Conservation (phyloP, 768 basidiomycete species). For the Suillus clintonianus region DNA sequence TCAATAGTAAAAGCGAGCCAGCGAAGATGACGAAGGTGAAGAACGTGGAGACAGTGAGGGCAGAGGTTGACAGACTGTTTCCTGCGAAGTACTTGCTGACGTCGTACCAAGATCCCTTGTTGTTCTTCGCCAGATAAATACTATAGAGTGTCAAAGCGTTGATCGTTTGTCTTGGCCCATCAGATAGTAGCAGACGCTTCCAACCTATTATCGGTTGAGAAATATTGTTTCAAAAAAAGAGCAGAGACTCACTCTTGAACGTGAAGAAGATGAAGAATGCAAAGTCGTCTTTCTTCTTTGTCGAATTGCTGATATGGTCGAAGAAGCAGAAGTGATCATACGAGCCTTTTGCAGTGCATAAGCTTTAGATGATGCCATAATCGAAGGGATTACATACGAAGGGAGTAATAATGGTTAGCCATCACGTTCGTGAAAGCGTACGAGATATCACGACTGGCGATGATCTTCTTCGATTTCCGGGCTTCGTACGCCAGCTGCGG, state of each 20-base stretch:
- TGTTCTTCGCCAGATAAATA: constrained; percentile 66
- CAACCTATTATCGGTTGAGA: constrained; percentile 51
- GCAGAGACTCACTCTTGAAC: constrained; percentile 80
- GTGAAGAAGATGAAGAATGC: constrained; percentile 99
- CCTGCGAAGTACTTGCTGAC: constrained; percentile 78
- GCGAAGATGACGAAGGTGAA: constrained; percentile 89
- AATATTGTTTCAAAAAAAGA: neutral
- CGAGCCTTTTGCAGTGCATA: constrained; percentile 54
- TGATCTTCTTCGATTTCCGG: constrained; percentile 90
- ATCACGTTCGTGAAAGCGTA: constrained; percentile 98
- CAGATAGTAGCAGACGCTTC: constrained; percentile 88
- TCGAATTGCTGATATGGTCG: constrained; percentile 92
- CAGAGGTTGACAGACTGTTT: constrained; percentile 76
- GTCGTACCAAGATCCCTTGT: constrained; percentile 62
- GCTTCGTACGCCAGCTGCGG: constrained; percentile 86
- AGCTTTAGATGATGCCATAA: neutral
- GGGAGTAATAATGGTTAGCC: constrained; percentile 95
- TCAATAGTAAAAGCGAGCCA: constrained; percentile 78
- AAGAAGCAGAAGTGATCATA: constrained; percentile 99
- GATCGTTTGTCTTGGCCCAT: constrained; percentile 96
- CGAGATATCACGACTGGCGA: constrained; percentile 93
- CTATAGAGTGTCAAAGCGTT: constrained; percentile 97
- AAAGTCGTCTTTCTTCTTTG: constrained; percentile 95
- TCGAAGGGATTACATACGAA: constrained; percentile 57
- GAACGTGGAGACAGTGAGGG: constrained; percentile 83